A percentile compares a stretch with the other conserved stretches of the same genome.
phyloP scores from a whole-genome alignment of 441 rosid species.

The Erysimum cheiri region DNA sequence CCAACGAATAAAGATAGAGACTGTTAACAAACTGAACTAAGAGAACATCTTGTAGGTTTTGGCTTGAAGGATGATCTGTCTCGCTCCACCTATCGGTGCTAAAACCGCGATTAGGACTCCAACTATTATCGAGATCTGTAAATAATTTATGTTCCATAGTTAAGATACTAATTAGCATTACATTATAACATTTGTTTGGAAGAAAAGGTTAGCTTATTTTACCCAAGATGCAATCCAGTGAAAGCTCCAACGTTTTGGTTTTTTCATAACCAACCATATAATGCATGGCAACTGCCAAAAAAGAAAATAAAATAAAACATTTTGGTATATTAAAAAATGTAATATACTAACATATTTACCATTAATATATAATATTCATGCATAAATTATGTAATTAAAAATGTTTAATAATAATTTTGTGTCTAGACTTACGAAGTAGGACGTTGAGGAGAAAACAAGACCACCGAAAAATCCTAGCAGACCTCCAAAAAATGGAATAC shows the following conservation, averaged over 20 bases:
- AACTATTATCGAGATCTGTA: slow-evolving; percentile 29
- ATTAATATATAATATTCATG: not conserved
- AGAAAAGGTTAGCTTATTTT: slow-evolving; percentile 2
- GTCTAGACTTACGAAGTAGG: slow-evolving; percentile 5
- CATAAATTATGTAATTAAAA: not conserved
- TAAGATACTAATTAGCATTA: not conserved
- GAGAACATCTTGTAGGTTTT: slow-evolving; percentile 47
- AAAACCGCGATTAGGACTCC: slow-evolving; percentile 40
- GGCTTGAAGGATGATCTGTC: slow-evolving; percentile 39
- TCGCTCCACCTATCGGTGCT: slow-evolving; percentile 47
- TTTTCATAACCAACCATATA: slow-evolving; percentile 23
- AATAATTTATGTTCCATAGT: not conserved
- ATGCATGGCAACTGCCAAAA: slow-evolving; percentile 21
- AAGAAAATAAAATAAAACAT: not conserved
- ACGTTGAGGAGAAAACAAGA: slow-evolving; percentile 10
- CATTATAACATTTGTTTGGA: not conserved
- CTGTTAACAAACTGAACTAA: slow-evolving; percentile 5
- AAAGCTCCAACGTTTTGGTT: slow-evolving; percentile 15
- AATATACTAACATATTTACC: not conserved
- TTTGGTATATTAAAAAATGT: not conserved
- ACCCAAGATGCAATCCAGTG: slow-evolving; percentile 26
- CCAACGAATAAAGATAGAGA: not conserved
- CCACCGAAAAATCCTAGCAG: not conserved
- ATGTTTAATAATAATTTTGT: not conserved
- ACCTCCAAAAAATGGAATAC: slow-evolving; percentile 5